phyloP scores from a whole-genome alignment of 441 rosid genomes.

The Geranium incanum region DNA sequence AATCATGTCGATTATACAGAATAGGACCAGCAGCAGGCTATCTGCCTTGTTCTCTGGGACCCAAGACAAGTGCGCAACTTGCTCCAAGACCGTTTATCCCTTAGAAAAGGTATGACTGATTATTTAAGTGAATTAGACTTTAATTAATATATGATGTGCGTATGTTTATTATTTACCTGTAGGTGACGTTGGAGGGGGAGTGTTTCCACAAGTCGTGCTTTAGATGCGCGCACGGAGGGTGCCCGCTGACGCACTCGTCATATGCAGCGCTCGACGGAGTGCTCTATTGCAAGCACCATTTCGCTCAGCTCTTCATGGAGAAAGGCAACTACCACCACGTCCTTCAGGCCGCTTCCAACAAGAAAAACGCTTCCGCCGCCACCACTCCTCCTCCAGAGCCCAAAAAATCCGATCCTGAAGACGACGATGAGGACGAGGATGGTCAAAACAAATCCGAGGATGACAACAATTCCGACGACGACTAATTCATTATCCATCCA shows the following conservation, averaged over 20 bases:
- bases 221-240: constrained; percentile 90
- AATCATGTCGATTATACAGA: constrained; percentile 34
- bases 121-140: too few relatives aligned
- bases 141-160: too few relatives aligned
- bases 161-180: not conserved
- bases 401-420: constrained; percentile 17
- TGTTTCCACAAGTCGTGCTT: constrained; percentile 92
- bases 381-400: constrained; percentile 46
- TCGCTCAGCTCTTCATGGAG: constrained; percentile 86
- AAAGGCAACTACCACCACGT: constrained; percentile 86
- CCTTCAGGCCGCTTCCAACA: constrained; percentile 62
- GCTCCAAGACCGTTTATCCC: constrained; percentile 83
- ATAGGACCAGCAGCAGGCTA: constrained; percentile 71
- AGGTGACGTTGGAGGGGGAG: constrained; percentile 93
- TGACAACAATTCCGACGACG: not conserved
- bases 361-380: constrained; percentile 34
- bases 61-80: constrained; percentile 85
- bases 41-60: constrained; percentile 87
- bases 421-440: not conserved
- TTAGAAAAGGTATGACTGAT: constrained; percentile 52
- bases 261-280: constrained; percentile 83
- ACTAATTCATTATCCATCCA: not conserved
- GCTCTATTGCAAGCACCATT: constrained; percentile 92
- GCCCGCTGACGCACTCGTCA: constrained; percentile 82
- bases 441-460: not conserved